These are phyloP conservation scores for Elongisporangium undulatum DNA, from an alignment of 352 stramenopile genomes.

Conservation along the genomic window DNA sequence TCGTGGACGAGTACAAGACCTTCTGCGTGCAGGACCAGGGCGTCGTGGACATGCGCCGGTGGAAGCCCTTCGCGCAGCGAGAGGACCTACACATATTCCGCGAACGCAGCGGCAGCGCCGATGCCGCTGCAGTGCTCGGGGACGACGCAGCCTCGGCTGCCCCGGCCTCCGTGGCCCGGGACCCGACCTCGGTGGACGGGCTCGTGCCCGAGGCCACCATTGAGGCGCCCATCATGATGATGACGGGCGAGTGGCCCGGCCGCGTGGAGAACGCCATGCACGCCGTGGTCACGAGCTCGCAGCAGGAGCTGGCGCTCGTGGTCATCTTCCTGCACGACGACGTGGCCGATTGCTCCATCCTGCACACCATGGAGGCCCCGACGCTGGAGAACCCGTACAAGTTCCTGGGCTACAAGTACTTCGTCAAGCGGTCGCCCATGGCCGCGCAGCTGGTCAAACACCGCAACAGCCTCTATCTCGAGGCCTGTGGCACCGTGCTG, in stretches of 20 bases:
- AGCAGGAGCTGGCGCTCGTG: conserved; percentile 50
- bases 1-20: conserved; percentile 41
- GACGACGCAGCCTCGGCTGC: conserved; percentile 4
- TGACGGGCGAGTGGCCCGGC: conserved; percentile 40
- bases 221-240: conserved; percentile 33
- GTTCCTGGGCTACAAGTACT: conserved; percentile 72
- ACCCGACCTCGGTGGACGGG: conserved; percentile 22
- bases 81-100: conserved; percentile 48
- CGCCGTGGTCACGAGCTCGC: conserved; percentile 41
- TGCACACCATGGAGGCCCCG: conserved; percentile 48
- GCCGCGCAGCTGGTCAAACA: conserved; percentile 40
- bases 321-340: conserved; percentile 57
- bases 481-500: conserved; percentile 42
- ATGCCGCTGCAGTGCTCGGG: conserved; percentile 10
- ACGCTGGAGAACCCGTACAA: conserved; percentile 38
- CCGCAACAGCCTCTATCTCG: conserved; percentile 54
- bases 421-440: conserved; percentile 43
- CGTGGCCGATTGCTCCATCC: conserved; percentile 54
- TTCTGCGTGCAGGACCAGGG: conserved; percentile 26
- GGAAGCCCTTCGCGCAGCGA: conserved; percentile 36
- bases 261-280: conserved; percentile 55
- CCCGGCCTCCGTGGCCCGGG: conserved; percentile 11
- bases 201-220: conserved; percentile 23
- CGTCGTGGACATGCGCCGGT: conserved; percentile 30
- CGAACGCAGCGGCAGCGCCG: conserved; percentile 19